Base-by-base conservation (phyloP, 768 basidiomycete genomes). In the Pleurotus pulmonarius region DNA sequence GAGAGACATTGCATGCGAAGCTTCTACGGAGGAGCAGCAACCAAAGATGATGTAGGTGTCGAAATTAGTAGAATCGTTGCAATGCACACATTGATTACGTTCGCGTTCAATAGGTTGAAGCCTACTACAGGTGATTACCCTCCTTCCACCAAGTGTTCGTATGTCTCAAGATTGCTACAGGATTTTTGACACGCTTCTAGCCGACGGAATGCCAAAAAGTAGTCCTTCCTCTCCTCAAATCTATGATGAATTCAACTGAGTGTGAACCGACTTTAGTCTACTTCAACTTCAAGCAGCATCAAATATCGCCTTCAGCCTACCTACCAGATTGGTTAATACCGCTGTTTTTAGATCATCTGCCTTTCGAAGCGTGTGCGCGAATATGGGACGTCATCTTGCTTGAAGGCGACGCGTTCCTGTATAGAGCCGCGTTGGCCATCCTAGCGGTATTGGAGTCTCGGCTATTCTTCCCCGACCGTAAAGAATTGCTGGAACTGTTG, bases 121-220 rank as follows among this genome's bases (percentile, higher is more conserved):
- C 90, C 4, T 95, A 95, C 70, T 94, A 92, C 72, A 83, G 93
- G 91, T 92, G 64, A 59, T 43, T 46, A 45, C 37, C 20, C 60
- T 55, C 34, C 9, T n/a, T 58, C 4, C 56, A 16, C 46, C 29
- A 12, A 11, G 37, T 40, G 45, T 55, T 58, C 26, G 46, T 12
- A 47, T 16, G 43, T 26, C 44, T 48, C 55, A 63, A 54, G 60
- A 53, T 29, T 3, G 29, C 20, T 18, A 25, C 63, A 94, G 92
- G 63, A 94, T 95, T 65, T 96, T 96, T 60, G 94, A 95, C 66
- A 95, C 94, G 0, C 69, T 95, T 20, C 78, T 95, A 26, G 94
- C 94, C 15, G 94, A 96, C 68, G 85, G 87, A 25, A 94, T 96
- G 92, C 94, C 94, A 1, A 94, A 94, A 72, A 87, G 92, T 95